Evolutionary conservation across 306 rosid genomes (phyloP).

Genomic region (Sphenostylis stenocarpa): DNA sequence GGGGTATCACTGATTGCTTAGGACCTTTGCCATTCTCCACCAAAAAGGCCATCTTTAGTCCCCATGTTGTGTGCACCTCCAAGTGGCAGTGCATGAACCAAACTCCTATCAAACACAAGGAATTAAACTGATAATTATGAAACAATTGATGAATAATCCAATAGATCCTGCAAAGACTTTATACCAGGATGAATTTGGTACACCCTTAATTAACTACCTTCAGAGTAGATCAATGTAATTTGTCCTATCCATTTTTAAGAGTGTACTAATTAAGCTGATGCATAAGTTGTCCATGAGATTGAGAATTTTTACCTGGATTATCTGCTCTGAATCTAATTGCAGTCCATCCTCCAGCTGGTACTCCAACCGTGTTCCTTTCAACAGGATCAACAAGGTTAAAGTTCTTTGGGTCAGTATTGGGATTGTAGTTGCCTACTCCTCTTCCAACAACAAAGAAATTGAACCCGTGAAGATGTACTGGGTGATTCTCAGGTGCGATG

Average conservation of each 20-base stretch:
- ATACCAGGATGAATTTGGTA: not conserved
- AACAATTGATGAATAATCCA: not conserved
- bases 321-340: constrained; percentile 90
- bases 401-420: constrained; percentile 49
- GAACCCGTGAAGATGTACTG: constrained; percentile 82
- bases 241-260: not conserved
- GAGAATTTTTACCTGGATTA: constrained; percentile 68
- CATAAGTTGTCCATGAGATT: not conserved
- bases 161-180: not conserved
- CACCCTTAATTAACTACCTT: not conserved
- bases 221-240: not conserved
- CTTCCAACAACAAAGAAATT: constrained; percentile 77
- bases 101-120: constrained; percentile 54
- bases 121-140: not conserved
- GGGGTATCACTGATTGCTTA: constrained; percentile 65
- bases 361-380: constrained; percentile 81
- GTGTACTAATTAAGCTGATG: not conserved
- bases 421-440: constrained; percentile 71
- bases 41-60: constrained; percentile 93
- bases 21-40: constrained; percentile 92
- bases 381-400: constrained; percentile 80
- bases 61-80: constrained; percentile 97
- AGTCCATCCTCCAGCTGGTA: constrained; percentile 89
- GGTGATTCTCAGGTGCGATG: constrained; percentile 75
- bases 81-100: constrained; percentile 97